Conservation (phyloP, 352 stramenopile genomes). For the Phytophthora sp. region DNA sequence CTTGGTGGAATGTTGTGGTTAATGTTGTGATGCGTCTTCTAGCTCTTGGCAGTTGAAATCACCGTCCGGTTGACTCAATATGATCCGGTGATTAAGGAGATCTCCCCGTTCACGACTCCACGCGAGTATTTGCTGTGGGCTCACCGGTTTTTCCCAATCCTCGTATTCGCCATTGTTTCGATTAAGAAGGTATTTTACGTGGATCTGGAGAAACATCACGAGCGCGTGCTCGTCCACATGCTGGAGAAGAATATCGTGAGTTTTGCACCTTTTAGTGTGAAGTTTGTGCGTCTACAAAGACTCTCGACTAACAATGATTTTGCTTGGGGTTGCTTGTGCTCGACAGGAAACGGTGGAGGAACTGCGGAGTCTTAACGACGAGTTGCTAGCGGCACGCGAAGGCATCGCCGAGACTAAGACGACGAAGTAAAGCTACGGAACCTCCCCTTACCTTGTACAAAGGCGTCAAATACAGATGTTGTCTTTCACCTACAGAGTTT, state of each 20-base stretch:
- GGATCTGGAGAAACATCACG: slow-evolving; percentile 65
- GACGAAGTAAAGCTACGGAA: slow-evolving; percentile 10
- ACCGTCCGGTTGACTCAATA: slow-evolving; percentile 59
- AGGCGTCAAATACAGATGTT: slow-evolving; percentile 28
- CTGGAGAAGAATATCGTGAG: slow-evolving; percentile 58
- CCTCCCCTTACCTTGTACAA: slow-evolving; percentile 8
- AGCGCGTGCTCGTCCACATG: slow-evolving; percentile 54
- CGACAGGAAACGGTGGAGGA: slow-evolving; percentile 39
- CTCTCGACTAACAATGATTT: neutral
- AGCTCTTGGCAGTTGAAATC: slow-evolving; percentile 66
- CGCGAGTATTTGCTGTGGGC: slow-evolving; percentile 65
- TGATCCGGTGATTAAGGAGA: slow-evolving; percentile 51
- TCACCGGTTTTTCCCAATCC: slow-evolving; percentile 60
- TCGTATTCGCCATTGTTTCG: slow-evolving; percentile 46
- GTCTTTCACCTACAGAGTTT: slow-evolving; percentile 12
- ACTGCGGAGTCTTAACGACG: slow-evolving; percentile 28
- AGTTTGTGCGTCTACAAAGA: neutral
- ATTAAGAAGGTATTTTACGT: slow-evolving; percentile 66
- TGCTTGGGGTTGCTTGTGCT: slow-evolving; percentile 1
- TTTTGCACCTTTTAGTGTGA: neutral
- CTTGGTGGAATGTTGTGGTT: neutral
- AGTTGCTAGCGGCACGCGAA: slow-evolving; percentile 28
- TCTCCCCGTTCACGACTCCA: slow-evolving; percentile 60
- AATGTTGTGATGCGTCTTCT: slow-evolving; percentile 1
- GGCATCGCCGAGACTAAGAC: slow-evolving; percentile 22